Conservation (phyloP, 345 rosid species). For the Carallia pectinifolia region DNA sequence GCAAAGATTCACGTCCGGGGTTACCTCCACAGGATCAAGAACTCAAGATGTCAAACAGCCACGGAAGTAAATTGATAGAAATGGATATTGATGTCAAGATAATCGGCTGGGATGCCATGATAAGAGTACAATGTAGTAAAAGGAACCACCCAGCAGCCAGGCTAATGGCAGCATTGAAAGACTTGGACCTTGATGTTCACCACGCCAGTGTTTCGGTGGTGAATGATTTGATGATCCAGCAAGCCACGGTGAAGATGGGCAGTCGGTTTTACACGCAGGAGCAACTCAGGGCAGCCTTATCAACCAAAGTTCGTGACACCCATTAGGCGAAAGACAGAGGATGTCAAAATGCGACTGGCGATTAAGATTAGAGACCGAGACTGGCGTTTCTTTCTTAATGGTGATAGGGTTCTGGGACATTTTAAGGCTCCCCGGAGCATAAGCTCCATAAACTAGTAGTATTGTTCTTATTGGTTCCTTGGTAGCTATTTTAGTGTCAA, state of each 20-base stretch:
- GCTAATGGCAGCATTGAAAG: constrained; percentile 81
- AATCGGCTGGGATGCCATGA: constrained; percentile 84
- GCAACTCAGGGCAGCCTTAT: constrained; percentile 63
- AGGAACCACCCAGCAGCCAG: constrained; percentile 89
- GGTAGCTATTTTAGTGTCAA: constrained; percentile 23
- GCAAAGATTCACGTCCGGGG: constrained; percentile 27
- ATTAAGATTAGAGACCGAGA: constrained; percentile 18
- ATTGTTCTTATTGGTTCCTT: constrained; percentile 18
- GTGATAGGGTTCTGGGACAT: constrained; percentile 36
- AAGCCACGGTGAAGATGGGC: constrained; percentile 94
- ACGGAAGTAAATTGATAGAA: constrained; percentile 41
- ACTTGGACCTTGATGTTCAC: constrained; percentile 79
- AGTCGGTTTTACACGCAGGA: constrained; percentile 70
- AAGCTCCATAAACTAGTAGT: constrained; percentile 34
- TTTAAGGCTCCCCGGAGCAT: constrained; percentile 38
- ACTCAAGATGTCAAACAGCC: constrained; percentile 30
- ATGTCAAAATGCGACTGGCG: not conserved
- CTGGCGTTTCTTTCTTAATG: constrained; percentile 11
- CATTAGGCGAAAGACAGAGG: constrained; percentile 5
- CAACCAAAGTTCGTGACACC: constrained; percentile 58
- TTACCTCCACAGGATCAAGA: constrained; percentile 36
- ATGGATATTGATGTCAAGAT: constrained; percentile 87
- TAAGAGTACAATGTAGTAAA: constrained; percentile 71
- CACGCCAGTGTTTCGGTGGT: constrained; percentile 84
- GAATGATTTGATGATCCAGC: constrained; percentile 93